Evolutionary conservation across 1,284 basidiomycete species (phyloP).

Genomic region (Irpex sp.): DNA sequence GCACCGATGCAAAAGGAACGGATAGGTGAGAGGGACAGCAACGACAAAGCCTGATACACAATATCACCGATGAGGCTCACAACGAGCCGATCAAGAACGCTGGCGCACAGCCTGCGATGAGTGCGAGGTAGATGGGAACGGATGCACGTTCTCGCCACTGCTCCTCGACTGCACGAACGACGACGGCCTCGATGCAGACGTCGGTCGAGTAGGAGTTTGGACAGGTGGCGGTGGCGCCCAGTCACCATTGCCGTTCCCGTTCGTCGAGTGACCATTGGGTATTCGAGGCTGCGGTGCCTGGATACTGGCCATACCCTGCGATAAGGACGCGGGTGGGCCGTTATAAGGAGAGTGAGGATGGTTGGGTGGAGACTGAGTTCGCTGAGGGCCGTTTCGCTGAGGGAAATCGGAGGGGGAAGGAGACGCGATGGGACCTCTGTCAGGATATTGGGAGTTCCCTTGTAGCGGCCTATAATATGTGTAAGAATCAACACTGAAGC

Average conservation of each 20-base stretch:
- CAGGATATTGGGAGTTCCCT: slow-evolving; percentile 29
- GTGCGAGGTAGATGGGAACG: slow-evolving; percentile 43
- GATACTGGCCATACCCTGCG: slow-evolving; percentile 38
- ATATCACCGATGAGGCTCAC: slow-evolving; percentile 9
- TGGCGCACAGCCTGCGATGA: slow-evolving; percentile 44
- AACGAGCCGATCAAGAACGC: slow-evolving; percentile 32
- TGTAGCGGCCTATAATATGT: slow-evolving; percentile 4
- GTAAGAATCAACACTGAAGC: background rate
- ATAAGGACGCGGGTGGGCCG: slow-evolving; percentile 37
- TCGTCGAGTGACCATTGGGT: slow-evolving; percentile 34
- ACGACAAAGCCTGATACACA: slow-evolving; percentile 17
- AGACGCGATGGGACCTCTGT: slow-evolving; percentile 32
- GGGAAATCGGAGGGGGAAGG: slow-evolving; percentile 32
- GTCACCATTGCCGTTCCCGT: slow-evolving; percentile 49
- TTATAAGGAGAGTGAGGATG: slow-evolving; percentile 41
- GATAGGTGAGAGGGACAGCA: slow-evolving; percentile 11
- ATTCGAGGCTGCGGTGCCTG: slow-evolving; percentile 37
- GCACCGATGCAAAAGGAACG: slow-evolving; percentile 16
- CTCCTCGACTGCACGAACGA: slow-evolving; percentile 50
- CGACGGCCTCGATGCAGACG: slow-evolving; percentile 46
- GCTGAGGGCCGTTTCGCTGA: slow-evolving; percentile 37
- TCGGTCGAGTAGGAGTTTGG: slow-evolving; percentile 33
- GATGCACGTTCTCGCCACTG: slow-evolving; percentile 43
- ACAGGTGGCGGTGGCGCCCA: slow-evolving; percentile 41
- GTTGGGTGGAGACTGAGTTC: slow-evolving; percentile 39